Evolutionary conservation across 768 basidiomycete species (phyloP).

Genomic region (Zangia roseola): DNA sequence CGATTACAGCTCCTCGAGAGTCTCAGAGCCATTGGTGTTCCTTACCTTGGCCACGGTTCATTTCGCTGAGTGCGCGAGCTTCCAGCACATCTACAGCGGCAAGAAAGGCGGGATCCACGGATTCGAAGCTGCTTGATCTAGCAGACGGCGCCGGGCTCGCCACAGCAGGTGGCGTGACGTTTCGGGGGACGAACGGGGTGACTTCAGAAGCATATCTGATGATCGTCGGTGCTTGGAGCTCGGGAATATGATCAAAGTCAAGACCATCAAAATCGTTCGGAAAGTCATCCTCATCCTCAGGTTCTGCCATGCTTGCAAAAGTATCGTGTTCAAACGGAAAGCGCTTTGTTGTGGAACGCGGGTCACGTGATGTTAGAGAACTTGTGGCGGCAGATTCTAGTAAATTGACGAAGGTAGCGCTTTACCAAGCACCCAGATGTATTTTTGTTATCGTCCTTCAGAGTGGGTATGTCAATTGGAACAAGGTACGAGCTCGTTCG

Average conservation of each 20-base stretch:
- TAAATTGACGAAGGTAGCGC: no score
- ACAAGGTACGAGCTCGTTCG: no score
- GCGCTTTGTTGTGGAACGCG: no score
- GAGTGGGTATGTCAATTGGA: no score
- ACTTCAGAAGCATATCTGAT: neutral
- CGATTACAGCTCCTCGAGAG: neutral
- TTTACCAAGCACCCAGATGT: no score
- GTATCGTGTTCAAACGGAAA: no score
- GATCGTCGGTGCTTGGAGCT: slow-evolving; percentile 21
- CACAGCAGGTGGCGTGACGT: neutral
- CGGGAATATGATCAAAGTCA: slow-evolving; percentile 42
- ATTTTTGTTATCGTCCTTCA: no score
- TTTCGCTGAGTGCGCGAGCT: slow-evolving; percentile 24
- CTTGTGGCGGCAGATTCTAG: no score
- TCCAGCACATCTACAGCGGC: slow-evolving; percentile 49
- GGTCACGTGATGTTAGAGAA: no score
- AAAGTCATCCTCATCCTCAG: slow-evolving; percentile 47
- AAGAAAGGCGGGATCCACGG: slow-evolving; percentile 28
- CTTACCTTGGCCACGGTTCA: slow-evolving; percentile 14
- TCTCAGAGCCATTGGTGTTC: neutral
- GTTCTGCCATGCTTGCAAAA: slow-evolving; percentile 23
- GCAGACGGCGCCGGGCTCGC: slow-evolving; percentile 15
- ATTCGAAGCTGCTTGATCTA: slow-evolving; percentile 9
- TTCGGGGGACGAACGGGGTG: neutral
- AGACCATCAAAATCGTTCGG: slow-evolving; percentile 54